These are phyloP conservation scores for Diaporthe sp. DNA, from an alignment of 2,329 filamentous ascomycete species.

Conservation along the genomic window DNA sequence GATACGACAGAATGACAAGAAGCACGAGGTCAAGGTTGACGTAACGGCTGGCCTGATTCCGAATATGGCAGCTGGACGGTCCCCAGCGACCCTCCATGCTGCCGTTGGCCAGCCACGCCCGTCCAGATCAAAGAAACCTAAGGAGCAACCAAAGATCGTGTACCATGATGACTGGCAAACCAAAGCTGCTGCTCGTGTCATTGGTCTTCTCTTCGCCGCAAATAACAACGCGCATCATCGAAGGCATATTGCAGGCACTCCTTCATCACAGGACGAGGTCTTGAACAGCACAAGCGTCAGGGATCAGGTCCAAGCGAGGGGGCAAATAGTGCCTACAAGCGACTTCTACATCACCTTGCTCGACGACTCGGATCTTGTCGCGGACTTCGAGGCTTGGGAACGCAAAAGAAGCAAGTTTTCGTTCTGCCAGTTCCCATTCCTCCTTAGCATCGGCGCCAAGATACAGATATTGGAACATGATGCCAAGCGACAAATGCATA, in stretches of 20 bases:
- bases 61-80: constrained; percentile 75
- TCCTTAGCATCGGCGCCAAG: constrained; percentile 92
- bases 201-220: constrained; percentile 84
- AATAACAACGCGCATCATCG: constrained; percentile 70
- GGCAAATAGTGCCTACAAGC: constrained; percentile 81
- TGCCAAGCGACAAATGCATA: constrained; percentile 88
- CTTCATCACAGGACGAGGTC: constrained; percentile 43
- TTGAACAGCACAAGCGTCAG: constrained; percentile 52
- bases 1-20: constrained; percentile 77
- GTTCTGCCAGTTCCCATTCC: constrained; percentile 93
- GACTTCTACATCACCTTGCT: constrained; percentile 91
- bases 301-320: constrained; percentile 61
- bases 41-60: constrained; percentile 78
- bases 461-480: constrained; percentile 92
- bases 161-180: constrained; percentile 94
- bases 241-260: constrained; percentile 45
- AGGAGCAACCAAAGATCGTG: constrained; percentile 67
- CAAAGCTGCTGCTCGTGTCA: constrained; percentile 81
- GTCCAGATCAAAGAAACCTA: constrained; percentile 61
- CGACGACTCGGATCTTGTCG: constrained; percentile 86
- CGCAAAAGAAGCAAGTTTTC: constrained; percentile 79
- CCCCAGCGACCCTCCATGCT: constrained; percentile 80
- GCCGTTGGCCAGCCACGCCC: constrained; percentile 71
- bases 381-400: constrained; percentile 92
- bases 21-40: constrained; percentile 70